phyloP scores from a whole-genome alignment of 768 basidiomycete genomes.

The Psilocybe sp. region DNA sequence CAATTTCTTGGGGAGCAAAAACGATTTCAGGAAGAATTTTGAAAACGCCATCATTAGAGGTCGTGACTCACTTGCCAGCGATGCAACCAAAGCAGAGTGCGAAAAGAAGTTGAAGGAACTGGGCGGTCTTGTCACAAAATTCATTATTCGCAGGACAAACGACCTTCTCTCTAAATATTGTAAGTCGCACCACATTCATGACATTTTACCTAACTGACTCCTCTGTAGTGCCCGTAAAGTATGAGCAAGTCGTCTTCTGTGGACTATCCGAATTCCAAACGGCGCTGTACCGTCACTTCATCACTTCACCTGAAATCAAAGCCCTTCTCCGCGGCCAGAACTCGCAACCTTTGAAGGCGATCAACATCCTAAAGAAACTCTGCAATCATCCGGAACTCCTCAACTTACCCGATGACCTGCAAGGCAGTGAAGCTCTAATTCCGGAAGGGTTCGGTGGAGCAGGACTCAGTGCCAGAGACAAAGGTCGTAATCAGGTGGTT shows the following conservation, averaged over 20 bases:
- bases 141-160: slow-evolving; percentile 93
- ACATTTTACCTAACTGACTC: slow-evolving; percentile 8
- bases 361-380: slow-evolving; percentile 91
- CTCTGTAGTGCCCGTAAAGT: slow-evolving; percentile 89
- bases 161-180: slow-evolving; percentile 93
- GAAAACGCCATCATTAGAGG: slow-evolving; percentile 90
- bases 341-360: slow-evolving; percentile 94
- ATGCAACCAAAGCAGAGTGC: slow-evolving; percentile 70
- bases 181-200: slow-evolving; percentile 37
- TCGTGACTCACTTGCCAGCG: slow-evolving; percentile 84
- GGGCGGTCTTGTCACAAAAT: slow-evolving; percentile 82
- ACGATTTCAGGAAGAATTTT: slow-evolving; percentile 93
- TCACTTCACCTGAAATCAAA: slow-evolving; percentile 90
- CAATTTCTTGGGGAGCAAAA: slow-evolving; percentile 81
- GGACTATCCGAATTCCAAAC: slow-evolving; percentile 80
- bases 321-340: slow-evolving; percentile 82
- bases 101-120: slow-evolving; percentile 92
- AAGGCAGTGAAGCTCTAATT: slow-evolving; percentile 76
- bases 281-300: slow-evolving; percentile 84
- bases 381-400: slow-evolving; percentile 95
- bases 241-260: slow-evolving; percentile 97
- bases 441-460: slow-evolving; percentile 79
- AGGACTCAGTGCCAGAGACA: slow-evolving; percentile 36
- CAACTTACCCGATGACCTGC: slow-evolving; percentile 79
- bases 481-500: slow-evolving; percentile 48